Conservation (phyloP, 1,284 basidiomycete genomes). For the Irpex rosettiformis region DNA sequence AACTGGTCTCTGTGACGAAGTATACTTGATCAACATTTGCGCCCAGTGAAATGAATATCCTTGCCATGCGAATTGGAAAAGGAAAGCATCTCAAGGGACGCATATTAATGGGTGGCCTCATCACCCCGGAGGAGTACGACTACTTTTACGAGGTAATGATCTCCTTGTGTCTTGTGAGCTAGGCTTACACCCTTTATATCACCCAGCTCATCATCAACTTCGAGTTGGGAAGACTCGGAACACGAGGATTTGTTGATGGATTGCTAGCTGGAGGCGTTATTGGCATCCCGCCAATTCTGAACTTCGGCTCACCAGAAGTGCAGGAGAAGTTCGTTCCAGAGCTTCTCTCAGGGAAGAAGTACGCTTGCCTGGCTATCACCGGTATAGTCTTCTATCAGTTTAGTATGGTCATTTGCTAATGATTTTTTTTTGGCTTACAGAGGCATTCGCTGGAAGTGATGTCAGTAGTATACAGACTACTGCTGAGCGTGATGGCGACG, state of each 20-base stretch:
- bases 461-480: conserved; percentile 83
- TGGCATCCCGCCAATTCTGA: conserved; percentile 81
- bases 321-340: conserved; percentile 66
- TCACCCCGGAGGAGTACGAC: conserved; percentile 89
- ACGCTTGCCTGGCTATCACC: conserved; percentile 69
- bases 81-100: conserved; percentile 88
- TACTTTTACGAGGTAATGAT: conserved; percentile 68
- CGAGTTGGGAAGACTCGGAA: conserved; percentile 81
- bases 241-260: conserved; percentile 85
- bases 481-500: conserved; percentile 79
- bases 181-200: conserved; percentile 15
- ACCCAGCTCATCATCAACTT: conserved; percentile 77
- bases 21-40: not conserved
- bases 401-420: not conserved
- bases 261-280: conserved; percentile 81
- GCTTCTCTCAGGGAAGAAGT: conserved; percentile 79
- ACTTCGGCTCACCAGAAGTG: conserved; percentile 80
- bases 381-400: conserved; percentile 4
- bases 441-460: conserved; percentile 92
- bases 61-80: conserved; percentile 92
- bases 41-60: conserved; percentile 66
- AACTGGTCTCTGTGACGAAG: not conserved
- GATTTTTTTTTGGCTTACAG: conserved; percentile 22
- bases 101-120: conserved; percentile 76
- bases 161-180: not conserved